Percentiles rank a stretch among this genome's conserved stretches.
phyloP scores from a whole-genome alignment of 2,329 filamentous ascomycete species.

The Dactylellina cionopaga region DNA sequence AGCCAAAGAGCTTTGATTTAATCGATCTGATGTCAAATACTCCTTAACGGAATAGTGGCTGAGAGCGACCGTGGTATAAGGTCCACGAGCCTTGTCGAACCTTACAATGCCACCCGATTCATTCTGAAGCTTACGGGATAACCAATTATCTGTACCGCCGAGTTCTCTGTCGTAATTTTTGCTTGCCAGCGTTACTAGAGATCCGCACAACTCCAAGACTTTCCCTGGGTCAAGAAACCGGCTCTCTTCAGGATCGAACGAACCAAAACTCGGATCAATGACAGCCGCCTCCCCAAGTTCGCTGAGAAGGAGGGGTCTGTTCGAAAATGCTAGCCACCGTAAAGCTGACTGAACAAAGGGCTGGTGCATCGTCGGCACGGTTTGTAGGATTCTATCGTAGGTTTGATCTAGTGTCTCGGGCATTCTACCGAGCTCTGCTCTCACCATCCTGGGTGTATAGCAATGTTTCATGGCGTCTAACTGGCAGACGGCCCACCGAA shows the following conservation, averaged over 20 bases:
- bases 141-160: slow-evolving; percentile 1
- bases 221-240: slow-evolving; percentile 33
- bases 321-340: slow-evolving; percentile 35
- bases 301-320: slow-evolving; percentile 17
- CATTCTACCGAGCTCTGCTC: slow-evolving; percentile 18
- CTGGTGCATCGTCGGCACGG: slow-evolving; percentile 16
- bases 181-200: neutral
- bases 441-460: slow-evolving; percentile 18
- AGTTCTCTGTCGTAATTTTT: neutral
- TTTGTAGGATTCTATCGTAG: slow-evolving; percentile 32
- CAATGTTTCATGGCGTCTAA: slow-evolving; percentile 31
- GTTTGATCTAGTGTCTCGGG: slow-evolving; percentile 38
- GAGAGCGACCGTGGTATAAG: slow-evolving; percentile 11
- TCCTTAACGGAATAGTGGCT: slow-evolving; percentile 45
- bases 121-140: slow-evolving; percentile 18
- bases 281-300: slow-evolving; percentile 45
- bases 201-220: slow-evolving; percentile 35
- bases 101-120: neutral
- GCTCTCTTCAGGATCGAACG: slow-evolving; percentile 28
- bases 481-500: slow-evolving; percentile 42
- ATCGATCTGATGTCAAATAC: slow-evolving; percentile 20
- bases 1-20: neutral
- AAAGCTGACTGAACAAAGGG: slow-evolving; percentile 36
- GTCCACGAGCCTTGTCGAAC: neutral
- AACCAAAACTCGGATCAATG: slow-evolving; percentile 22